These are phyloP conservation scores for Fusarium buharicum DNA, from an alignment of 2,329 filamentous ascomycete species.

Conservation along the genomic window DNA sequence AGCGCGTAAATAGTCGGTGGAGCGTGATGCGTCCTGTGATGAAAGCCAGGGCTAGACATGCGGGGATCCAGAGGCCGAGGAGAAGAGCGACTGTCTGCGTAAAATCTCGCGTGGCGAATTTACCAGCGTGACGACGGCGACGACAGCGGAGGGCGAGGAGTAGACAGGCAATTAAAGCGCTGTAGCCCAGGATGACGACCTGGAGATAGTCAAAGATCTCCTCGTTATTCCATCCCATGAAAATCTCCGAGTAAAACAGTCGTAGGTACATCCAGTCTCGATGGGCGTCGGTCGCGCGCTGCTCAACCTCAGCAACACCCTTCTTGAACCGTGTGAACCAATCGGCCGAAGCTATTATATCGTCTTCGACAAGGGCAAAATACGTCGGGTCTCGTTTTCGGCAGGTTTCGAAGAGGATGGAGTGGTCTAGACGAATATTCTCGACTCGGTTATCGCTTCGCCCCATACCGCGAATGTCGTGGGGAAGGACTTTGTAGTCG, in stretches of 20 bases:
- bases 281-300: conserved; percentile 21
- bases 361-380: conserved; percentile 53
- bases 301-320: conserved; percentile 47
- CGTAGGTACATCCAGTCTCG: conserved; percentile 52
- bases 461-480: conserved; percentile 39
- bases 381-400: conserved; percentile 45
- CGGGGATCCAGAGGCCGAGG: conserved; percentile 47
- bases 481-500: conserved; percentile 27
- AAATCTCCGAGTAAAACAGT: conserved; percentile 53
- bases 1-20: conserved; percentile 40
- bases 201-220: conserved; percentile 47
- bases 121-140: conserved; percentile 14
- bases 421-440: conserved; percentile 51
- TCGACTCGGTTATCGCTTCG: conserved; percentile 47
- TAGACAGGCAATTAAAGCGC: conserved; percentile 27
- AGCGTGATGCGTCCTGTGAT: conserved; percentile 45
- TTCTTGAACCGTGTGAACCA: conserved; percentile 48
- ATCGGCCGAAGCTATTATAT: conserved; percentile 50
- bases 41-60: conserved; percentile 48
- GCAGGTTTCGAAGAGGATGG: conserved; percentile 49
- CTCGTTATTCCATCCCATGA: conserved; percentile 54
- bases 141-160: conserved; percentile 19
- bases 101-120: conserved; percentile 33
- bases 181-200: conserved; percentile 45
- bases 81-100: conserved; percentile 44